A percentile compares a stretch with the other conserved stretches of the same genome.
Evolutionary conservation across 2,329 filamentous ascomycete species (phyloP).

Genomic region (Sclerotinia minor): DNA sequence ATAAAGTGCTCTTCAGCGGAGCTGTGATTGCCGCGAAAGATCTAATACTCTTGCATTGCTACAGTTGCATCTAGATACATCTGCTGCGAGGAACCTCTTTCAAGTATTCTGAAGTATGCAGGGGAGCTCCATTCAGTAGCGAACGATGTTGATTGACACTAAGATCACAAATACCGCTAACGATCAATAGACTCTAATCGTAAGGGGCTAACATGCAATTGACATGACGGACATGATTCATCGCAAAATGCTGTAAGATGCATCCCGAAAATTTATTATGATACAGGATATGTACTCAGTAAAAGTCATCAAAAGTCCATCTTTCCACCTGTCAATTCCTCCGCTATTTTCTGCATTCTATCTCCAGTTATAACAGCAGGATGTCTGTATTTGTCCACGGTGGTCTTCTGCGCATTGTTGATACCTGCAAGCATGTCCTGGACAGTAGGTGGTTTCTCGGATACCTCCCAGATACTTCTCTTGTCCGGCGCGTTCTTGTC

Average conservation of each 20-base stretch:
- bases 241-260: background rate
- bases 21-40: background rate
- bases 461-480: conserved; percentile 40
- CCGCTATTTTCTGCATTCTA: conserved; percentile 63
- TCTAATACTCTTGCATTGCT: background rate
- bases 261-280: background rate
- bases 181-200: background rate
- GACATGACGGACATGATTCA: background rate
- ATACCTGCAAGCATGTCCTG: conserved; percentile 48
- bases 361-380: conserved; percentile 49
- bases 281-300: conserved; percentile 4
- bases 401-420: conserved; percentile 41
- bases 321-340: conserved; percentile 68
- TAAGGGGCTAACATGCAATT: background rate
- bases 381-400: conserved; percentile 38
- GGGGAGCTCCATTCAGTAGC: background rate
- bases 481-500: conserved; percentile 1
- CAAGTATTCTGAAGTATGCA: background rate
- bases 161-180: background rate
- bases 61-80: background rate
- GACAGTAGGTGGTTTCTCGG: conserved; percentile 47
- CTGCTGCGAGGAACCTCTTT: background rate
- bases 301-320: conserved; percentile 42
- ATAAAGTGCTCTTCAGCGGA: background rate
- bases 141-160: background rate